Conservation (phyloP, 2,329 filamentous ascomycete species). For the Raffaelea arxii region DNA sequence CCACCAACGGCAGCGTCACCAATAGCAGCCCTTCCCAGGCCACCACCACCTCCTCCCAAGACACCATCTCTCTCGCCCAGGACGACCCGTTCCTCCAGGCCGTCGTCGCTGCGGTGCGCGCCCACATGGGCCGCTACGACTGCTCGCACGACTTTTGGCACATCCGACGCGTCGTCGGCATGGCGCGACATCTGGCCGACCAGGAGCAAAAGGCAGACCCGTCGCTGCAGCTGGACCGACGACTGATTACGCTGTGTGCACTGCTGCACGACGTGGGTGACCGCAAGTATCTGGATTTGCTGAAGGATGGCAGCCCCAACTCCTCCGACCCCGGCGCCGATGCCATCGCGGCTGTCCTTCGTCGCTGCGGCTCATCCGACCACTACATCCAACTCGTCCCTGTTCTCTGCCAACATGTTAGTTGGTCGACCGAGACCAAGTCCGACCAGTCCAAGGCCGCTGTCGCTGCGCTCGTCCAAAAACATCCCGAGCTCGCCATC, state of each 20-base stretch:
- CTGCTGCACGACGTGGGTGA: slow-evolving; percentile 86
- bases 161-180: slow-evolving; percentile 67
- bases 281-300: slow-evolving; percentile 61
- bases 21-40: too few relatives aligned
- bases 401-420: slow-evolving; percentile 58
- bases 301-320: slow-evolving; percentile 23
- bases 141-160: slow-evolving; percentile 83
- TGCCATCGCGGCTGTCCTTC: slow-evolving; percentile 9
- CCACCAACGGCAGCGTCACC: too few relatives aligned
- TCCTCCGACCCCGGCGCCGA: slow-evolving; percentile 4
- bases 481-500: slow-evolving; percentile 66
- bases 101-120: slow-evolving; percentile 53
- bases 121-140: slow-evolving; percentile 71
- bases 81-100: slow-evolving; percentile 39
- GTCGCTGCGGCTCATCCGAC: slow-evolving; percentile 41
- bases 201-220: slow-evolving; percentile 25
- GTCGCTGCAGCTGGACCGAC: slow-evolving; percentile 30
- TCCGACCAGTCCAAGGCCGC: slow-evolving; percentile 54
- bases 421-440: slow-evolving; percentile 64
- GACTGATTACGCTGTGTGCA: slow-evolving; percentile 57
- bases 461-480: slow-evolving; percentile 50
- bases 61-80: slow-evolving; percentile 14
- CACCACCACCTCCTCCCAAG: neutral
- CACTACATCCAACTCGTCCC: slow-evolving; percentile 32
- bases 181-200: slow-evolving; percentile 56